Evolutionary conservation across 768 basidiomycete species (phyloP).

Genomic region (Candolleomyces aberdarensis): DNA sequence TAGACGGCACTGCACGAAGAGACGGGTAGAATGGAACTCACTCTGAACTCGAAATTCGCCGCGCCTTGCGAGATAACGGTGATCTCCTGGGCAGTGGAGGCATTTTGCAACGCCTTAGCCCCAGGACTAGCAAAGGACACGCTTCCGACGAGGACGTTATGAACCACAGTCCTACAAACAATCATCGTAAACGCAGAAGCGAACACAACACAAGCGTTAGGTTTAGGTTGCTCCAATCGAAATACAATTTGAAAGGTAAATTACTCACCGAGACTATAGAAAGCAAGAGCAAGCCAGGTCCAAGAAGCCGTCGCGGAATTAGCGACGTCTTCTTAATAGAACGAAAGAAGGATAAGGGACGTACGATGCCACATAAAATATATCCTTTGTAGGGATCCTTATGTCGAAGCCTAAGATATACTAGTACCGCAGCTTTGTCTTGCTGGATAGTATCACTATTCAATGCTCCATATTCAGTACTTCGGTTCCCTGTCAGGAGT

Average conservation of each 20-base stretch:
- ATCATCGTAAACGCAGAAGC: no score
- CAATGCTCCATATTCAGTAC: neutral
- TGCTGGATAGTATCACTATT: constrained; percentile 68
- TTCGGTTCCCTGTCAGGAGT: neutral
- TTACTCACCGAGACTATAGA: constrained; percentile 24
- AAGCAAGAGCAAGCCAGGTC: neutral
- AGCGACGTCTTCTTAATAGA: neutral
- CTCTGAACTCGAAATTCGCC: constrained; percentile 51
- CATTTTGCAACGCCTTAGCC: constrained; percentile 74
- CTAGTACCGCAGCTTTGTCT: constrained; percentile 78
- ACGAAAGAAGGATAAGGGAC: constrained; percentile 23
- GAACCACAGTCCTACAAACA: constrained; percentile 56
- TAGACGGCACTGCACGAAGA: neutral
- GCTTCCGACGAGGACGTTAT: constrained; percentile 72
- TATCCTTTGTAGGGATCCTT: constrained; percentile 78
- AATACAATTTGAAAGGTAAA: neutral
- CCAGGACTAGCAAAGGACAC: constrained; percentile 76
- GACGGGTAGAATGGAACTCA: constrained; percentile 23
- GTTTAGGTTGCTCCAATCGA: no score
- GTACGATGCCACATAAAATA: constrained; percentile 69
- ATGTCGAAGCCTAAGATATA: constrained; percentile 76
- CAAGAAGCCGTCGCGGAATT: neutral
- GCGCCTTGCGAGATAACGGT: constrained; percentile 64
- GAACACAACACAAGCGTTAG: no score
- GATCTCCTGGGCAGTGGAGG: constrained; percentile 81